Evolutionary conservation across 768 basidiomycete genomes (phyloP), one percentile per base, ranked within the genome.

Genomic region (Cystofilobasidium capitatum): DNA sequence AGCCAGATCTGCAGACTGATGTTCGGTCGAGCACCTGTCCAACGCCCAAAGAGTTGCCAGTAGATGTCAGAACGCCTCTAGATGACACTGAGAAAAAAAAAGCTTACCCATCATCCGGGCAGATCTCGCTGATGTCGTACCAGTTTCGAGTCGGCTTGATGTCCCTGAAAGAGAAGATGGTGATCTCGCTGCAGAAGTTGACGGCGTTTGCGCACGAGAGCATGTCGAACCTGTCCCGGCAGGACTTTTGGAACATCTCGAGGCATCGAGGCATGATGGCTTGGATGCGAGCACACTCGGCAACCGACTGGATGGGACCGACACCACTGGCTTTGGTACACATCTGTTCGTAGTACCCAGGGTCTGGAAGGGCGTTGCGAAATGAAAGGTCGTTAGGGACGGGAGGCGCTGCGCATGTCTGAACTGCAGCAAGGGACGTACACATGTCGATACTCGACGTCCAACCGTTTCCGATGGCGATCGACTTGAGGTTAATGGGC

Each of bases 251-350:
- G 74, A 87, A 80, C 39, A 79, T 80, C 67, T 79, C 80, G 70
- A 83, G 77, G 75, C 89, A 91, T 51, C 84, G 82, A 31, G 87
- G 85, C 29, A 89, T 79, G 8, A 82, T 80, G 47, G 80, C 78
- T 74, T 86, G 85, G 81, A 87, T 84, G 26, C 80, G 78, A 0
- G 85, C 68, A 35, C 68, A 69, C 20, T 45, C 49, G 13, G 26
- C 10, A 9, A 65, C 58, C 26, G 62, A 64, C 20, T 59, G 68
- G 35, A 69, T 57, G 3, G 62, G 62, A 4, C 45, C 58, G 1
- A 63, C 22, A 20, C 63, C 68, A 14, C 42, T 31, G 4, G 20
- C 20, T 9, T n/a, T 37, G 7, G 68, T 69, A 39, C 68, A 69
- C 42, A 49, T 44, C 47, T 64, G 63, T 5, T 63, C 55, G 44